Percentiles rank a stretch among this genome's conserved stretches.
Conservation (phyloP, 331 rosid species). For the Acacia pycnantha region DNA sequence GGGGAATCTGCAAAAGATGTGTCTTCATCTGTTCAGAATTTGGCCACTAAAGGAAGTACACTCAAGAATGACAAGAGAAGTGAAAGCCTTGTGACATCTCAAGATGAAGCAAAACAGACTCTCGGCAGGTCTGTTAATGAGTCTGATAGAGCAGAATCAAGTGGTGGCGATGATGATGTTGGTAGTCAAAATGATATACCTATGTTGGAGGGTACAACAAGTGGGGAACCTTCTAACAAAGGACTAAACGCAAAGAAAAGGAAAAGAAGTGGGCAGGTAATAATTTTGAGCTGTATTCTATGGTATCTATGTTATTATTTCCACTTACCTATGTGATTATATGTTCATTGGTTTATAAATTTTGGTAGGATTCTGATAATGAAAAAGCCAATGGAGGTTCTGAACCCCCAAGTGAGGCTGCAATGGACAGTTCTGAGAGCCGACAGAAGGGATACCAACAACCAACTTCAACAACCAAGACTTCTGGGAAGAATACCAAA, state of each 20-base stretch:
- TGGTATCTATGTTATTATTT: background rate
- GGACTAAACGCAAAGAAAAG: slow-evolving; percentile 72
- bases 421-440: slow-evolving; percentile 52
- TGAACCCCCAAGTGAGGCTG: slow-evolving; percentile 44
- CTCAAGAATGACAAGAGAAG: slow-evolving; percentile 52
- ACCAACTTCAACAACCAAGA: slow-evolving; percentile 48
- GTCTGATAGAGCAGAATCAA: slow-evolving; percentile 71
- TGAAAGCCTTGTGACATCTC: slow-evolving; percentile 47
- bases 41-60: slow-evolving; percentile 51
- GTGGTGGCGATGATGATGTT: slow-evolving; percentile 49
- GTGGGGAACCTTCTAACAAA: slow-evolving; percentile 51
- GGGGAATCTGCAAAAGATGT: slow-evolving; percentile 55
- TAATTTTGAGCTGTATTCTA: slow-evolving; percentile 28
- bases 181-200: slow-evolving; percentile 58
- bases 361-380: slow-evolving; percentile 59
- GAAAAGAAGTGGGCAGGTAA: slow-evolving; percentile 77
- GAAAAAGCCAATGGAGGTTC: slow-evolving; percentile 50
- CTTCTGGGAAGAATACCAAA: slow-evolving; percentile 61
- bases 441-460: slow-evolving; percentile 63
- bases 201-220: slow-evolving; percentile 50
- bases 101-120: slow-evolving; percentile 58
- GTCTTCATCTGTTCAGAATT: slow-evolving; percentile 46
- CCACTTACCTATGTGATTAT: background rate
- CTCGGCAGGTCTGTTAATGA: slow-evolving; percentile 52
- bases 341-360: slow-evolving; percentile 10